Conservation (phyloP, 140 eudicot genomes). For the Stevia rebaudiana region DNA sequence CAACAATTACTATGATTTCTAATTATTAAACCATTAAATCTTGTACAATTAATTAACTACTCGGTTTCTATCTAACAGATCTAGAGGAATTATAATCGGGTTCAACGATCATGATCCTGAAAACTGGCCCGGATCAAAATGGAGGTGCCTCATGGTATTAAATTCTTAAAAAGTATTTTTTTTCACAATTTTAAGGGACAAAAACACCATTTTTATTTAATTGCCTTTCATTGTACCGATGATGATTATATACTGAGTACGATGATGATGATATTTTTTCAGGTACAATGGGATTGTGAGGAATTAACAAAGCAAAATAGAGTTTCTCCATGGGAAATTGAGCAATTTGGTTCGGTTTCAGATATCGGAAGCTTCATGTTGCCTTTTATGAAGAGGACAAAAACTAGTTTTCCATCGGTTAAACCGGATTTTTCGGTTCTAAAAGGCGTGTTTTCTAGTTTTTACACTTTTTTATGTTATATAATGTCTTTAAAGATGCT, state of each 20-base stretch:
- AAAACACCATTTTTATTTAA: too few species aligned
- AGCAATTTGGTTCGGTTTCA: conserved; percentile 58
- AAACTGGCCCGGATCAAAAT: conserved; percentile 92
- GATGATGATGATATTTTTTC: too few species aligned
- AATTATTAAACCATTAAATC: background rate
- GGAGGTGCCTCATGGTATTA: conserved; percentile 88
- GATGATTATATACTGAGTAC: too few species aligned
- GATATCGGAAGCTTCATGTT: conserved; percentile 41
- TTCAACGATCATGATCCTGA: conserved; percentile 57
- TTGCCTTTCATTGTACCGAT: too few species aligned
- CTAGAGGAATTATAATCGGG: conserved; percentile 64
- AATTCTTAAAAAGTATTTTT: background rate
- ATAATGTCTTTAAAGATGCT: background rate
- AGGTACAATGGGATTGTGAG: conserved; percentile 91
- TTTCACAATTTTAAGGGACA: too few species aligned
- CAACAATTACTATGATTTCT: background rate
- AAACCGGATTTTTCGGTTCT: conserved; percentile 49
- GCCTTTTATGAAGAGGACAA: conserved; percentile 57
- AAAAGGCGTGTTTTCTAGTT: conserved; percentile 24
- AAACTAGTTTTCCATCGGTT: conserved; percentile 39
- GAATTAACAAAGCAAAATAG: conserved; percentile 49
- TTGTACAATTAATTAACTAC: background rate
- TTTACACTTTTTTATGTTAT: background rate
- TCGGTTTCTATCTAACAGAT: conserved; percentile 34
- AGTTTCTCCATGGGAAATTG: conserved; percentile 97